Evolutionary conservation across 768 basidiomycete species (phyloP).

Genomic region (Sporobolomyces roseus): DNA sequence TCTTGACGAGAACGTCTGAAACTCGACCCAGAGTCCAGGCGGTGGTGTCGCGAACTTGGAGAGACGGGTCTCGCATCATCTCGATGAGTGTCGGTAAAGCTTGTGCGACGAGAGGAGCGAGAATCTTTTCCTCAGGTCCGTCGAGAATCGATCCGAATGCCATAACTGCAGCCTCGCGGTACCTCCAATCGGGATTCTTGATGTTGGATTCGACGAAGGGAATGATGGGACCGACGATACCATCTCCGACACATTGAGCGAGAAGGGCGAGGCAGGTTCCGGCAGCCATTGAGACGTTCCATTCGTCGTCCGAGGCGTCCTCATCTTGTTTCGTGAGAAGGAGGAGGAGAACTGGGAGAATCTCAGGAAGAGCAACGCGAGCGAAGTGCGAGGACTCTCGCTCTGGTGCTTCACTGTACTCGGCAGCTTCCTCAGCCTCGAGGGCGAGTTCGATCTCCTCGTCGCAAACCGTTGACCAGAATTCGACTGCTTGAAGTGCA

Average conservation of each 20-base stretch:
- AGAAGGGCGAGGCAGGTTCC: constrained; percentile 84
- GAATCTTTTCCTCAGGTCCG: constrained; percentile 81
- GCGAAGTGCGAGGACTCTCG: constrained; percentile 86
- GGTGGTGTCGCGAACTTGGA: constrained; percentile 90
- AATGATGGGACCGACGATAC: constrained; percentile 85
- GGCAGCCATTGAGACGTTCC: constrained; percentile 97
- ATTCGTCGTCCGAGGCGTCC: constrained; percentile 96
- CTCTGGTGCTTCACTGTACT: constrained; percentile 79
- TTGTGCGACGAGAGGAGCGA: constrained; percentile 86
- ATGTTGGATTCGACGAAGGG: constrained; percentile 98
- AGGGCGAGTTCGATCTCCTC: constrained; percentile 89
- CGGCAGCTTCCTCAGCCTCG: constrained; percentile 86
- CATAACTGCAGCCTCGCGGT: constrained; percentile 96
- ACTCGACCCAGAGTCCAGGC: constrained; percentile 97
- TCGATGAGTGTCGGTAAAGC: constrained; percentile 88
- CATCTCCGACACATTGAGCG: constrained; percentile 83
- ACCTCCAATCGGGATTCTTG: constrained; percentile 84
- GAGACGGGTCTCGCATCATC: constrained; percentile 70
- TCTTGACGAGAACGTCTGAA: constrained; percentile 77
- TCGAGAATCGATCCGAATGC: constrained; percentile 96
- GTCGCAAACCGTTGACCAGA: constrained; percentile 99
- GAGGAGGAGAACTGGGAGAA: constrained; percentile 82
- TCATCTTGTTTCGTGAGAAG: constrained; percentile 91
- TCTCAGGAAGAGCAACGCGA: constrained; percentile 88
- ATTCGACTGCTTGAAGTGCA: constrained; percentile 93